Evolutionary conservation across 2,329 filamentous ascomycete species (phyloP).

Genomic region (Sclerotinia trifoliorum): DNA sequence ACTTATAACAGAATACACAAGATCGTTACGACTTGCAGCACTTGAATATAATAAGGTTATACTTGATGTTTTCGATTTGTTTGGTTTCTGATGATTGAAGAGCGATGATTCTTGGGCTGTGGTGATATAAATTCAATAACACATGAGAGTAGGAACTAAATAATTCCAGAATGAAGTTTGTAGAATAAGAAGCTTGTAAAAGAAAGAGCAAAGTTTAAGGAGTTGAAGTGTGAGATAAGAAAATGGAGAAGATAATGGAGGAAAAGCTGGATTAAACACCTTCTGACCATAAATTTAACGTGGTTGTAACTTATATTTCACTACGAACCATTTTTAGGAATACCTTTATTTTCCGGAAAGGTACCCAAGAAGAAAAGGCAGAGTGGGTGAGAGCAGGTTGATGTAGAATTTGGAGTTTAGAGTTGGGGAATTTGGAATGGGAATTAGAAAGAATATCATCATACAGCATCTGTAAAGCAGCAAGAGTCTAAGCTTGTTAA

Average conservation of each 20-base stretch:
- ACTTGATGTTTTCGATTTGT: background rate
- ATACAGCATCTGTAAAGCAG: background rate
- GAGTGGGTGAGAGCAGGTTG: background rate
- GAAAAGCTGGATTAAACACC: too few species aligned
- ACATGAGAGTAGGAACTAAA: background rate
- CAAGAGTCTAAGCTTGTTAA: background rate
- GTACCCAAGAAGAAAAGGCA: too few species aligned
- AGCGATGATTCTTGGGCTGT: background rate
- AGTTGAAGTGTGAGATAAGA: background rate
- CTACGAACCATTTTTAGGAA: too few species aligned
- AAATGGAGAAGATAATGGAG: background rate
- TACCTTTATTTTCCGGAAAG: too few species aligned
- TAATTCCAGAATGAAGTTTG: background rate
- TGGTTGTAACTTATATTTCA: too few species aligned
- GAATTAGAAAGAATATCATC: background rate
- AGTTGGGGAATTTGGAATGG: too few species aligned
- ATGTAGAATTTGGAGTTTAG: background rate
- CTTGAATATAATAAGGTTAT: background rate
- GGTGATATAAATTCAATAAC: background rate
- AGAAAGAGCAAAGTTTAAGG: background rate
- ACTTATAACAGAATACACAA: slow-evolving; percentile 1
- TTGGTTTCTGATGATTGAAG: background rate
- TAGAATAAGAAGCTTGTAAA: background rate
- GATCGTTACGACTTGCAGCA: background rate
- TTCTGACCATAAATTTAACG: too few species aligned